Evolutionary conservation across 1,284 basidiomycete species (phyloP).

Genomic region (Macrocystidia cucumis): DNA sequence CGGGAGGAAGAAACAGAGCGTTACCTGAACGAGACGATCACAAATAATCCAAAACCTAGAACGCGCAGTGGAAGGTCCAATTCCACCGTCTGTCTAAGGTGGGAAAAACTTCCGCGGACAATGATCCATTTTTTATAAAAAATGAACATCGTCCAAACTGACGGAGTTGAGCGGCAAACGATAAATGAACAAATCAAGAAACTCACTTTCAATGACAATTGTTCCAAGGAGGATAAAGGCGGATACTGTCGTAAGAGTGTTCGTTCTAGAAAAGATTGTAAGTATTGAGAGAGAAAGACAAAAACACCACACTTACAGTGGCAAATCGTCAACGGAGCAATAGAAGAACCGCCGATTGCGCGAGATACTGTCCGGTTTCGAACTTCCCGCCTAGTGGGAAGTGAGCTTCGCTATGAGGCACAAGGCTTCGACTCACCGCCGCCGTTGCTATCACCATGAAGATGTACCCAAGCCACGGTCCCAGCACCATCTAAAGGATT

Average conservation of each 20-base stretch:
- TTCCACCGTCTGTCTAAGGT: constrained; percentile 22
- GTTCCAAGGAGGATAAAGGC: constrained; percentile 25
- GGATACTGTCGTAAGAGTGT: constrained; percentile 28
- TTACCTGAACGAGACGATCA: constrained; percentile 33
- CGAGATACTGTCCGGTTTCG: constrained; percentile 27
- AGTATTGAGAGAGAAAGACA: not conserved
- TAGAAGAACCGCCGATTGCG: constrained; percentile 42
- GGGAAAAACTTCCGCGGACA: constrained; percentile 15
- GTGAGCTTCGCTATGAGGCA: no score
- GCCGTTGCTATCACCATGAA: constrained; percentile 29
- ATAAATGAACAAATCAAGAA: not conserved
- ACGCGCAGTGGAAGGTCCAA: constrained; percentile 35
- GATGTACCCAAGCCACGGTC: constrained; percentile 33
- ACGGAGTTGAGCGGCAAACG: constrained; percentile 1
- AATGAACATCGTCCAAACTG: constrained; percentile 32
- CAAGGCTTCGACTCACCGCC: constrained; percentile 25
- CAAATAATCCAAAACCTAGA: constrained; percentile 32
- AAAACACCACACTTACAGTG: constrained; percentile 22
- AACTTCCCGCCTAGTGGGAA: constrained; percentile 33
- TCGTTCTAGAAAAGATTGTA: constrained; percentile 18
- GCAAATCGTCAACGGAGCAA: constrained; percentile 32
- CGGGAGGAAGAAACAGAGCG: constrained; percentile 4
- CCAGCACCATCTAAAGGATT: constrained; percentile 31
- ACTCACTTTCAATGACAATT: constrained; percentile 9
- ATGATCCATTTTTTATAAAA: constrained; percentile 27